Conservation (phyloP, 164 flowering plant species). For the Vitis amurensis region DNA sequence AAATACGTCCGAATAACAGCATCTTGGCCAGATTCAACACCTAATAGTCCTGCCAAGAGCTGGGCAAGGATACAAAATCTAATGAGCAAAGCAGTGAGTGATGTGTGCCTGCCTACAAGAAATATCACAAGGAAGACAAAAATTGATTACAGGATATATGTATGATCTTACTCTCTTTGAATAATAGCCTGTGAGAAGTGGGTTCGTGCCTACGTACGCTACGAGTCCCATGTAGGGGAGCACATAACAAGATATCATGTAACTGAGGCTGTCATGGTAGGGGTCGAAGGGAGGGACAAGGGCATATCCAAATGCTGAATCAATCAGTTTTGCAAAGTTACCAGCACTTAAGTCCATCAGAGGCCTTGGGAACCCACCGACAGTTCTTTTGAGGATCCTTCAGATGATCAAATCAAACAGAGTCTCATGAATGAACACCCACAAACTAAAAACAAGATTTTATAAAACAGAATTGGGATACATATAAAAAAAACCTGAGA, state of each 20-base stretch:
- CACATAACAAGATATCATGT: slow-evolving; percentile 45
- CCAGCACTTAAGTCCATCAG: slow-evolving; percentile 40
- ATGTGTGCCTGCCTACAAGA: no score
- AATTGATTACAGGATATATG: not conserved
- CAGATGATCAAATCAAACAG: not conserved
- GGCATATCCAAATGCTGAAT: slow-evolving; percentile 42
- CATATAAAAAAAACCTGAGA: slow-evolving; percentile 32
- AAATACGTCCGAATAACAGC: slow-evolving; percentile 51
- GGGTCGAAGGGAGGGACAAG: slow-evolving; percentile 72
- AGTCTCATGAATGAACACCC: no score
- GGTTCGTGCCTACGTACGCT: slow-evolving; percentile 76
- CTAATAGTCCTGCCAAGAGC: slow-evolving; percentile 63
- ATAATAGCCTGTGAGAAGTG: slow-evolving; percentile 8
- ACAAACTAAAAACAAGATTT: no score
- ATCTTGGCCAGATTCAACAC: slow-evolving; percentile 72
- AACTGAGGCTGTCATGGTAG: slow-evolving; percentile 47
- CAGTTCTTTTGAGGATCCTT: slow-evolving; percentile 45
- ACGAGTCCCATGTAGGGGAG: slow-evolving; percentile 70
- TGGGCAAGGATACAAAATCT: slow-evolving; percentile 8
- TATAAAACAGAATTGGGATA: no score
- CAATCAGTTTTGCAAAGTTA: slow-evolving; percentile 39
- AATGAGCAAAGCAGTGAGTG: no score
- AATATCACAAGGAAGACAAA: no score
- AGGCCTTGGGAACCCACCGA: slow-evolving; percentile 68
- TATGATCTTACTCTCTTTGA: slow-evolving; percentile 3